A percentile compares a stretch with the other conserved stretches of the same genome.
These are phyloP conservation scores for Backusella mclennaniae DNA, from an alignment of 192 early-diverging fungal species.

Conservation along the genomic window DNA sequence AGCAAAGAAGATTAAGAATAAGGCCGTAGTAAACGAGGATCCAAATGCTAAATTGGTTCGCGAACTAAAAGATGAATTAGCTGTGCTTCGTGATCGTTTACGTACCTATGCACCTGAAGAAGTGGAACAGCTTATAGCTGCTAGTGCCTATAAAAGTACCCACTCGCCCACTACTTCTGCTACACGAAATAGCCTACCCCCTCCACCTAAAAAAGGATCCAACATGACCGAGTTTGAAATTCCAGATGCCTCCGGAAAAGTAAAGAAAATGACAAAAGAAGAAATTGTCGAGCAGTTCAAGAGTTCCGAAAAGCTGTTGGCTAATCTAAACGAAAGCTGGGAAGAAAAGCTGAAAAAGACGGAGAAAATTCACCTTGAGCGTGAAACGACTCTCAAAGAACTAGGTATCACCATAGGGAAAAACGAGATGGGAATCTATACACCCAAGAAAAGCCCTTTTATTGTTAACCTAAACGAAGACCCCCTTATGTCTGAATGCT, in stretches of 20 bases:
- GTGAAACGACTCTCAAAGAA: slow-evolving; percentile 62
- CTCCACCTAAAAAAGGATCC: not conserved
- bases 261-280: slow-evolving; percentile 34
- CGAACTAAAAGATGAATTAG: slow-evolving; percentile 72
- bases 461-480: slow-evolving; percentile 79
- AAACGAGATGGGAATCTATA: slow-evolving; percentile 57
- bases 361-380: slow-evolving; percentile 56
- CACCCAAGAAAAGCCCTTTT: slow-evolving; percentile 67
- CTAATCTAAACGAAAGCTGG: slow-evolving; percentile 69
- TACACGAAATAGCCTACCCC: not conserved
- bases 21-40: slow-evolving; percentile 79
- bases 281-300: slow-evolving; percentile 65
- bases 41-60: slow-evolving; percentile 62
- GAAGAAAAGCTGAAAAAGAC: slow-evolving; percentile 71
- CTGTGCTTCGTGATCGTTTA: slow-evolving; percentile 49
- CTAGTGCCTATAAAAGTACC: slow-evolving; percentile 24
- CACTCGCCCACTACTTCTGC: not conserved
- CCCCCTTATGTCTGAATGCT: slow-evolving; percentile 72
- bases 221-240: slow-evolving; percentile 20
- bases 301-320: slow-evolving; percentile 73
- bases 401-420: slow-evolving; percentile 63
- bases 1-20: slow-evolving; percentile 80
- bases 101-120: slow-evolving; percentile 34
- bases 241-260: slow-evolving; percentile 15
- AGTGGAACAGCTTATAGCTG: slow-evolving; percentile 30